These are phyloP conservation scores for Termitomyces sp. DNA, from an alignment of 768 basidiomycete genomes.

Conservation along the genomic window DNA sequence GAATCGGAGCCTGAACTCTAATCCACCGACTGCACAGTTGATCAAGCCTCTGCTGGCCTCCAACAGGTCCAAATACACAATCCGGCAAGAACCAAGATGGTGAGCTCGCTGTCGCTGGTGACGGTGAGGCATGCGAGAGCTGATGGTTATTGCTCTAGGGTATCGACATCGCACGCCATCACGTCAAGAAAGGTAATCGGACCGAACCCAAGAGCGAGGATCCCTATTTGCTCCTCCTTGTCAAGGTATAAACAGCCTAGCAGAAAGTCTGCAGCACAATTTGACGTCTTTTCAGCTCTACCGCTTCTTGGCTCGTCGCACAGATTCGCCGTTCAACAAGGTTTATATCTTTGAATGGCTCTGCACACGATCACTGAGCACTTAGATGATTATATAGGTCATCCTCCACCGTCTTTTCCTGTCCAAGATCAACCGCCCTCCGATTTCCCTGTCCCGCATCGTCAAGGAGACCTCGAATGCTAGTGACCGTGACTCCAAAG, in stretches of 20 bases:
- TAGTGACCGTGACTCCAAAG: conserved; percentile 68
- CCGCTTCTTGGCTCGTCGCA: conserved; percentile 97
- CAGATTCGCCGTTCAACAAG: conserved; percentile 95
- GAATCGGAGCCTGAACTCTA: conserved; percentile 38
- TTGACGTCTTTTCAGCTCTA: conserved; percentile 62
- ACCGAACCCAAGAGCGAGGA: conserved; percentile 98
- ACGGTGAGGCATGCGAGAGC: conserved; percentile 12
- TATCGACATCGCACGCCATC: conserved; percentile 94
- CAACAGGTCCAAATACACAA: conserved; percentile 46
- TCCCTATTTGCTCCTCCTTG: conserved; percentile 95
- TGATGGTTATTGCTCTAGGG: conserved; percentile 46
- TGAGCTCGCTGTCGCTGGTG: conserved; percentile 50
- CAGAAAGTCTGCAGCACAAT: conserved; percentile 5
- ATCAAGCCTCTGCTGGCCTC: conserved; percentile 45
- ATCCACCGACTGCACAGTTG: conserved; percentile 56
- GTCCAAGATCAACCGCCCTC: conserved; percentile 96
- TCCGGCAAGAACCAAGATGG: conserved; percentile 74
- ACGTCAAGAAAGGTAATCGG: conserved; percentile 97
- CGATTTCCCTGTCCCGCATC: conserved; percentile 91
- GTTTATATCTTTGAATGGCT: conserved; percentile 26
- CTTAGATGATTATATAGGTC: conserved; percentile 40
- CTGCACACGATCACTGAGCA: background rate
- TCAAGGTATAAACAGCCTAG: conserved; percentile 63
- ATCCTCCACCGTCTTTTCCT: conserved; percentile 96
- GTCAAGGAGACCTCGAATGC: conserved; percentile 71